A percentile compares a stretch with the other conserved stretches of the same genome.
These are phyloP conservation scores for Astrephomene gubernaculifera DNA, from an alignment of 139 green algal species.

Conservation along the genomic window DNA sequence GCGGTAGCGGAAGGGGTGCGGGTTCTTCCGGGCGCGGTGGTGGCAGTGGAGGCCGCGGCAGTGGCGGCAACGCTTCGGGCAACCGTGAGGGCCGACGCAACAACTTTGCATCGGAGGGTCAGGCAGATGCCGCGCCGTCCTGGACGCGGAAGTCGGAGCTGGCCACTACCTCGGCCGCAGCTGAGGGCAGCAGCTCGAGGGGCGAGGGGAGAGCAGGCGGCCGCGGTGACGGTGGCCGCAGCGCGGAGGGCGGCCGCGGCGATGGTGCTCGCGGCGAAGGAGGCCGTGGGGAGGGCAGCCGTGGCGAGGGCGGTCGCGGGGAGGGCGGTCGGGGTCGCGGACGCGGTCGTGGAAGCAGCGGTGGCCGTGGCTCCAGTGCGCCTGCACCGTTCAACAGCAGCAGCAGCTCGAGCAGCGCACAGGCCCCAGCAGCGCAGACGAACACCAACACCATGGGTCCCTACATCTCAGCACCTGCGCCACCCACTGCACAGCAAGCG, in stretches of 20 bases:
- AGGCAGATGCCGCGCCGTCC: slow-evolving; percentile 7
- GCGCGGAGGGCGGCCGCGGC: background rate
- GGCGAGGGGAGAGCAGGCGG: background rate
- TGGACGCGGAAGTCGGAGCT: slow-evolving; percentile 32
- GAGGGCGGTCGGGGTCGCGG: slow-evolving; percentile 6
- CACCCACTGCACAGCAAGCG: slow-evolving; percentile 6
- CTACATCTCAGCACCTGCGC: slow-evolving; percentile 41
- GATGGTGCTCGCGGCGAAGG: no score
- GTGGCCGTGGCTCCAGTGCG: slow-evolving; percentile 7
- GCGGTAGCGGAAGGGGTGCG: background rate
- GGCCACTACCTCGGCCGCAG: background rate
- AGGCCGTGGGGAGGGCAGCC: background rate
- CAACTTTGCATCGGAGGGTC: background rate
- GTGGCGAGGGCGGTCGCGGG: slow-evolving; percentile 5
- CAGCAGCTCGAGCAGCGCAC: slow-evolving; percentile 28
- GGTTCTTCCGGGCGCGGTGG: slow-evolving; percentile 2
- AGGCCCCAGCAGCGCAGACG: slow-evolving; percentile 22
- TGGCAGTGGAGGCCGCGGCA: slow-evolving; percentile 1
- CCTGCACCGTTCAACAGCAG: slow-evolving; percentile 13
- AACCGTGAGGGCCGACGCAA: slow-evolving; percentile 4
- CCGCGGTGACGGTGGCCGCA: no score
- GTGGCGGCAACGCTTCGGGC: background rate
- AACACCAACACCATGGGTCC: slow-evolving; percentile 37
- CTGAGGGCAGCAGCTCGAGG: slow-evolving; percentile 1
- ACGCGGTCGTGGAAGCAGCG: slow-evolving; percentile 21